Evolutionary conservation across 2,329 filamentous ascomycete genomes (phyloP).

Genomic region (Clarireedia homoeocarpa): DNA sequence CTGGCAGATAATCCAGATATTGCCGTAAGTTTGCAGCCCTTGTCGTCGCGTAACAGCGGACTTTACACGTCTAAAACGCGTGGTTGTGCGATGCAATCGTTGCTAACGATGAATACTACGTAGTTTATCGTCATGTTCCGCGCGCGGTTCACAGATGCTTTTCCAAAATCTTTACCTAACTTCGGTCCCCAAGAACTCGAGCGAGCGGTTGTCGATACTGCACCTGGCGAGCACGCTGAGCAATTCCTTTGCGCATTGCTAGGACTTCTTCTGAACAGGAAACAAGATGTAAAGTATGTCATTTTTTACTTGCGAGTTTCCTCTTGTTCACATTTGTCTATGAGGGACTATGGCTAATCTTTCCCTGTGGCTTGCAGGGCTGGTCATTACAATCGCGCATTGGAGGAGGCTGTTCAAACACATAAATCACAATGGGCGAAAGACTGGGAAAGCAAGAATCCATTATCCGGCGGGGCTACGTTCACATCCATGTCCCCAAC

Average conservation of each 20-base stretch:
- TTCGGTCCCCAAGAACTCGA: slow-evolving; percentile 96
- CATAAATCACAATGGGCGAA: slow-evolving; percentile 85
- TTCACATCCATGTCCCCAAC: slow-evolving; percentile 78
- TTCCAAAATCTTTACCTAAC: slow-evolving; percentile 79
- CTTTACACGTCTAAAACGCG: slow-evolving; percentile 46
- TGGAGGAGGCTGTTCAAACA: slow-evolving; percentile 84
- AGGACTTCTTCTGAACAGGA: slow-evolving; percentile 84
- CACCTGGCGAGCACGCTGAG: slow-evolving; percentile 80
- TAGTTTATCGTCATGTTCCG: slow-evolving; percentile 99
- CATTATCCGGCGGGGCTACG: slow-evolving; percentile 68
- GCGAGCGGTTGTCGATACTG: slow-evolving; percentile 66
- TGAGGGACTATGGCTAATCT: slow-evolving; percentile 10
- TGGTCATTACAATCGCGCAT: slow-evolving; percentile 83
- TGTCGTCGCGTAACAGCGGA: slow-evolving; percentile 32
- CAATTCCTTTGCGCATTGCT: slow-evolving; percentile 83
- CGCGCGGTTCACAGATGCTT: slow-evolving; percentile 82
- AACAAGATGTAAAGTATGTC: slow-evolving; percentile 96
- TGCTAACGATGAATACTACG: slow-evolving; percentile 30
- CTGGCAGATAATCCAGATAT: slow-evolving; percentile 88
- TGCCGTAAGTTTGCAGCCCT: slow-evolving; percentile 59
- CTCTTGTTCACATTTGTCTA: background rate
- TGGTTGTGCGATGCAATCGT: slow-evolving; percentile 28
- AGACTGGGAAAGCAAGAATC: slow-evolving; percentile 76
- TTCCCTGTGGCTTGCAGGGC: slow-evolving; percentile 47
- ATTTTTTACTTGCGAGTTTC: background rate